A percentile compares a stretch with the other conserved stretches of the same genome.
These are phyloP conservation scores for Ophiocordyceps camponoti-floridani DNA, from an alignment of 2,329 filamentous ascomycete genomes.

Conservation along the genomic window DNA sequence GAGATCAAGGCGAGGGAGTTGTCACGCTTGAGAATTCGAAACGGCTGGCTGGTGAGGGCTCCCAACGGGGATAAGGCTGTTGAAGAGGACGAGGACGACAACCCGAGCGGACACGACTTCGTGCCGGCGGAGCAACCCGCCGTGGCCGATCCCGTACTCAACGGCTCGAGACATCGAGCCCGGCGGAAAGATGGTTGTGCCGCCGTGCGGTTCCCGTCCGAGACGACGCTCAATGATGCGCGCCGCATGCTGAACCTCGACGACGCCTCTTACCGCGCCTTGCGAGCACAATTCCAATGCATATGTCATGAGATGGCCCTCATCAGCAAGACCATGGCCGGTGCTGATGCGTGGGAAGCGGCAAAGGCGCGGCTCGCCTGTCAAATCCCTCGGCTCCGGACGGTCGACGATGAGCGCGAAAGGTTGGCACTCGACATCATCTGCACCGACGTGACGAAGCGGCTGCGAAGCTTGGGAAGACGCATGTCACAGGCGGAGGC, in stretches of 20 bases:
- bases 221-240: constrained; percentile 66
- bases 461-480: constrained; percentile 46
- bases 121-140: too few relatives aligned
- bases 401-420: constrained; percentile 41
- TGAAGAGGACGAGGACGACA: constrained; percentile 48
- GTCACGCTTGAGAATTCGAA: constrained; percentile 48
- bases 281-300: constrained; percentile 48
- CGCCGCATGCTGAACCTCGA: constrained; percentile 51
- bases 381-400: constrained; percentile 44
- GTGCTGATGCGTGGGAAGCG: constrained; percentile 54
- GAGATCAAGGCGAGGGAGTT: constrained; percentile 54
- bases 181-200: constrained; percentile 13
- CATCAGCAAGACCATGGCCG: constrained; percentile 59
- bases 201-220: constrained; percentile 61
- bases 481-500: constrained; percentile 59
- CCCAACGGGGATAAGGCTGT: constrained; percentile 37
- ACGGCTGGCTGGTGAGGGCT: constrained; percentile 48
- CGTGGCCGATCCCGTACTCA: too few relatives aligned
- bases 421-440: constrained; percentile 60
- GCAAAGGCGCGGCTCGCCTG: constrained; percentile 50
- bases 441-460: constrained; percentile 66
- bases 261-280: constrained; percentile 40
- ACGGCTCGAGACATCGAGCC: too few relatives aligned
- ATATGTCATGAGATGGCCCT: constrained; percentile 53
- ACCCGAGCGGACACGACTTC: constrained; percentile 8